These are phyloP conservation scores for Fusarium tricinctum DNA, from an alignment of 2,329 filamentous ascomycete species.

Conservation along the genomic window DNA sequence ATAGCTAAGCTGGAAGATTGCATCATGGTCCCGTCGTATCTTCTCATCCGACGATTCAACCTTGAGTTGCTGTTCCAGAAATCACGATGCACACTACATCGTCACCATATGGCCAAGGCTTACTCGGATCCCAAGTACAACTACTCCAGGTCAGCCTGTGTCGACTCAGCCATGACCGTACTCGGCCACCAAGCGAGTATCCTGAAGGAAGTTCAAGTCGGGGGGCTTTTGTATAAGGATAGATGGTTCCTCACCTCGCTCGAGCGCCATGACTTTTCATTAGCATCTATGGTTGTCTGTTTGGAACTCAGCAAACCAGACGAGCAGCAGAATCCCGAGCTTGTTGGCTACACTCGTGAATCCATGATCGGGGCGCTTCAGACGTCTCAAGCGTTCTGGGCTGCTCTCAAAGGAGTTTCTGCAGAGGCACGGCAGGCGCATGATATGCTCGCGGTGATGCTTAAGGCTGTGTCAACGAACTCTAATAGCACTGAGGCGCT, in stretches of 20 bases:
- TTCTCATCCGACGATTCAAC: conserved; percentile 37
- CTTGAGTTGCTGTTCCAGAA: conserved; percentile 38
- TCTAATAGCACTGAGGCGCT: neutral
- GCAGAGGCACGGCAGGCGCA: conserved; percentile 31
- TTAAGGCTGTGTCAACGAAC: conserved; percentile 14
- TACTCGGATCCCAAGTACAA: conserved; percentile 29
- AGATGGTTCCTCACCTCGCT: conserved; percentile 39
- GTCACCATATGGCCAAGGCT: conserved; percentile 35
- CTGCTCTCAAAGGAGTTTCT: conserved; percentile 24
- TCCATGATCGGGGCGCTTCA: conserved; percentile 22
- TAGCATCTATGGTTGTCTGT: conserved; percentile 41
- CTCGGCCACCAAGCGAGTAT: conserved; percentile 30
- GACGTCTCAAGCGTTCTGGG: conserved; percentile 34
- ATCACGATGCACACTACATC: conserved; percentile 32
- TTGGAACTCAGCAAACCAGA: conserved; percentile 27
- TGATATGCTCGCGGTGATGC: conserved; percentile 33
- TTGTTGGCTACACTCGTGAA: conserved; percentile 11
- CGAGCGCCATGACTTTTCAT: conserved; percentile 33
- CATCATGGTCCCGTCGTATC: conserved; percentile 25
- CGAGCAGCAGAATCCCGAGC: neutral
- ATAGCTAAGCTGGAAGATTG: conserved; percentile 33
- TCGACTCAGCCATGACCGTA: conserved; percentile 36
- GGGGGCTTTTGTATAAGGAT: conserved; percentile 24
- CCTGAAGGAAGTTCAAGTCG: conserved; percentile 33
- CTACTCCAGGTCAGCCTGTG: conserved; percentile 28